A percentile compares a stretch with the other conserved stretches of the same genome.
phyloP scores from a whole-genome alignment of 208 protist genomes.

The Blastocrithidia nonstop region DNA sequence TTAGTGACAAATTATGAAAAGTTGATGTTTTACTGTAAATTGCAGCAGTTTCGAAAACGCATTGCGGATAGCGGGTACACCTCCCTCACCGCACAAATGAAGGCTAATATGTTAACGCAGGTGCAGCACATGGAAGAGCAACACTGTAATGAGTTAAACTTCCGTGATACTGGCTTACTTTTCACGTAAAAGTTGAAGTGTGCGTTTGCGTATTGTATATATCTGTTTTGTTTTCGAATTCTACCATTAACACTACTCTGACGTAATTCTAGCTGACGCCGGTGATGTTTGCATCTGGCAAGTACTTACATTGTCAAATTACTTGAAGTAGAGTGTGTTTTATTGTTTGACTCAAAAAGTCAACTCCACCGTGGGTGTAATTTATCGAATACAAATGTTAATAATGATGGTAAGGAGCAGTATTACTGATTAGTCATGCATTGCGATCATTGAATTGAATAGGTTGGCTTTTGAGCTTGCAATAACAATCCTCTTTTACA shows the following conservation, averaged over 20 bases:
- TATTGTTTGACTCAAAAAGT: constrained; percentile 12
- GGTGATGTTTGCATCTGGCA: constrained; percentile 15
- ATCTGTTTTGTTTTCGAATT: constrained; percentile 26
- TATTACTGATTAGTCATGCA: constrained; percentile 30
- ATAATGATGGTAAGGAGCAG: no score
- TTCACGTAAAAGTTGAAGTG: constrained; percentile 17
- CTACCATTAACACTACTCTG: constrained; percentile 9
- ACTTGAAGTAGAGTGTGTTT: constrained; percentile 22
- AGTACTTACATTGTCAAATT: constrained; percentile 11
- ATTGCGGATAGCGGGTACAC: no score
- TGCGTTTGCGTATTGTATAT: constrained; percentile 19
- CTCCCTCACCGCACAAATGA: no score
- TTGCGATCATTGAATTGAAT: constrained; percentile 55
- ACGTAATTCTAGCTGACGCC: constrained; percentile 1
- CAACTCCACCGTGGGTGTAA: background rate
- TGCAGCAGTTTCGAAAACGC: constrained; percentile 34
- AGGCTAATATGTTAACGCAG: background rate
- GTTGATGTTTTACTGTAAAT: constrained; percentile 35
- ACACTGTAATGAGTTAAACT: constrained; percentile 46
- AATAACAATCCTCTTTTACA: constrained; percentile 38
- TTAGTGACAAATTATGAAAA: constrained; percentile 24
- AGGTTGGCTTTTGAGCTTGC: constrained; percentile 70
- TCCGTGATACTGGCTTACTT: constrained; percentile 21
- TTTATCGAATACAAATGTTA: background rate
- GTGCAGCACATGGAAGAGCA: constrained; percentile 17